A percentile compares a stretch with the other conserved stretches of the same genome.
These are phyloP conservation scores for Zygosaccharomyces sapae DNA, from an alignment of 1,139 yeast species.

Conservation along the genomic window DNA sequence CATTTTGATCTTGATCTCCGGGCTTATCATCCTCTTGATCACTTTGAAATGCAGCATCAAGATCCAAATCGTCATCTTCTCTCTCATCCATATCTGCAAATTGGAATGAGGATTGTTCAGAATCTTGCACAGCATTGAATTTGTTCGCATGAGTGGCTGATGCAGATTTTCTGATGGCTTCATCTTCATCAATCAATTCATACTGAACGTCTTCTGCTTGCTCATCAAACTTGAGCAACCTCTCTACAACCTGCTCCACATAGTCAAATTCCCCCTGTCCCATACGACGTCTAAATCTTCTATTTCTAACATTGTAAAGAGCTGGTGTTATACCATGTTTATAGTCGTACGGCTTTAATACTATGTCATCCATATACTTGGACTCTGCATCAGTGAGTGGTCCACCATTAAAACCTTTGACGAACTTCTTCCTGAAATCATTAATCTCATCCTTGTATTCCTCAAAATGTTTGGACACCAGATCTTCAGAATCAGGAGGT, in stretches of 20 bases:
- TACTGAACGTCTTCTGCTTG: constrained; percentile 80
- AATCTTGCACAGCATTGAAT: constrained; percentile 7
- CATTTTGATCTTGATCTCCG: constrained; percentile 25
- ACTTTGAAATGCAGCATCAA: constrained; percentile 40
- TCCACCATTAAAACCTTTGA: constrained; percentile 26
- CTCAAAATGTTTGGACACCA: constrained; percentile 37
- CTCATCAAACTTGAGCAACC: constrained; percentile 67
- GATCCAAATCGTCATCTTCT: constrained; percentile 41
- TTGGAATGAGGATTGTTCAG: constrained; percentile 17
- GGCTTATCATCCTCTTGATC: constrained; percentile 31
- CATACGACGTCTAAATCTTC: constrained; percentile 52
- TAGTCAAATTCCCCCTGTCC: constrained; percentile 53
- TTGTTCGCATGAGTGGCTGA: constrained; percentile 16
- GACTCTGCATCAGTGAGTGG: constrained; percentile 44
- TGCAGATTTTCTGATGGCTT: constrained; percentile 23
- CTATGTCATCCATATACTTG: constrained; percentile 42
- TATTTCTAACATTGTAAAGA: constrained; percentile 50
- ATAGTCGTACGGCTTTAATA: constrained; percentile 47
- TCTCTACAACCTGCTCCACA: constrained; percentile 75
- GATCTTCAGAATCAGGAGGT: constrained; percentile 34
- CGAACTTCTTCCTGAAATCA: constrained; percentile 24
- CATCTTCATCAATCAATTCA: constrained; percentile 60
- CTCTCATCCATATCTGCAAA: constrained; percentile 33
- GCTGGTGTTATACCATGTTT: constrained; percentile 87
- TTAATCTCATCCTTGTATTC: constrained; percentile 35